A percentile compares a stretch with the other conserved stretches of the same genome.
Conservation (phyloP, 225 moss, liverwort and hornwort genomes). For the Sphagnum tenellum region DNA sequence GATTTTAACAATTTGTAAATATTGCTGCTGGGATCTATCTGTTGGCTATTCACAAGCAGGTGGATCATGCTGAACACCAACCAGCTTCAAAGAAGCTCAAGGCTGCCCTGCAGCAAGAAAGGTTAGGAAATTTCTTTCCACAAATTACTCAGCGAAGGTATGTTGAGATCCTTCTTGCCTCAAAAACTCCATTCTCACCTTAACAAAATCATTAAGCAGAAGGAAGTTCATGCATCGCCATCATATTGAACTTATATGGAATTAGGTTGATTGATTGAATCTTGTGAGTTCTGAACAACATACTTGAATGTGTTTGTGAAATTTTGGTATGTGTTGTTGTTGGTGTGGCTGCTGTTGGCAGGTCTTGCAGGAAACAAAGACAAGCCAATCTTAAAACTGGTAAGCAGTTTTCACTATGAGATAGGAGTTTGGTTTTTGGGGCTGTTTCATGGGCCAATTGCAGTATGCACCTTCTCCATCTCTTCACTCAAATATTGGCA, state of each 20-base stretch:
- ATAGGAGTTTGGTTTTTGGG: too few species aligned
- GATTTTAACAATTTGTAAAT: too few species aligned
- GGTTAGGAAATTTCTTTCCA: slow-evolving; percentile 12
- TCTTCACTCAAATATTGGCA: background rate
- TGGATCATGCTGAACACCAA: background rate
- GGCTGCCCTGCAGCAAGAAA: slow-evolving; percentile 5
- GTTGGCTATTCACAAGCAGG: background rate
- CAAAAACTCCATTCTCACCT: background rate
- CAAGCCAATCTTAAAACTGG: slow-evolving; percentile 18
- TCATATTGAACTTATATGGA: too few species aligned
- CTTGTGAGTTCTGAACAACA: too few species aligned
- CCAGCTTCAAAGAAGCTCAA: slow-evolving; percentile 8
- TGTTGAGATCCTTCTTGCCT: background rate
- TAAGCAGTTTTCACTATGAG: slow-evolving; percentile 8
- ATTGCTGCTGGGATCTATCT: too few species aligned
- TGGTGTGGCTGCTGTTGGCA: slow-evolving; percentile 31
- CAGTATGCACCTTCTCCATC: too few species aligned
- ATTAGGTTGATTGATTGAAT: background rate
- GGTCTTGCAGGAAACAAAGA: slow-evolving; percentile 35
- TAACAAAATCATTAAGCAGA: background rate
- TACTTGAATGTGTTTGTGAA: background rate
- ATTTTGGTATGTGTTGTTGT: background rate
- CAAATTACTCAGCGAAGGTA: slow-evolving; percentile 21
- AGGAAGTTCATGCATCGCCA: background rate
- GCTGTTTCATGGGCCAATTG: too few species aligned